Evolutionary conservation across 1,284 basidiomycete species (phyloP).

Genomic region (Trichosporon coremiiforme): DNA sequence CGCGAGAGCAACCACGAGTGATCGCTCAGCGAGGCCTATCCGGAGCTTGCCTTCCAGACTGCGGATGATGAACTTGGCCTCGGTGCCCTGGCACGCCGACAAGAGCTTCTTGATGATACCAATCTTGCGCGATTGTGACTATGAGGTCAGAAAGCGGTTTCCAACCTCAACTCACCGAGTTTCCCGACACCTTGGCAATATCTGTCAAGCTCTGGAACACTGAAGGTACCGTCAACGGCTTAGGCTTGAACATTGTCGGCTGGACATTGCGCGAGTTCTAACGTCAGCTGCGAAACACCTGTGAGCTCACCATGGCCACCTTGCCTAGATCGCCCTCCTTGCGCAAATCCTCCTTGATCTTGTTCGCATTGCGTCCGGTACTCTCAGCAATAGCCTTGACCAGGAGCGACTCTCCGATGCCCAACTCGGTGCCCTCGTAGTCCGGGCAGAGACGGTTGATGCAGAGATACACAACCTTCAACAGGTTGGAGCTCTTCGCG

Average conservation of each 20-base stretch:
- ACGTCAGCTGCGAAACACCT: background rate
- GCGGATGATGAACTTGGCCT: slow-evolving; percentile 94
- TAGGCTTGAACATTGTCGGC: slow-evolving; percentile 92
- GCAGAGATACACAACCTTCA: slow-evolving; percentile 92
- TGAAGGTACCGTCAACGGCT: slow-evolving; percentile 80
- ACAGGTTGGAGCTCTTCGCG: slow-evolving; percentile 65
- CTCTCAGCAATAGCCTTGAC: slow-evolving; percentile 95
- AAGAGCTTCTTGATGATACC: slow-evolving; percentile 93
- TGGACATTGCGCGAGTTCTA: slow-evolving; percentile 92
- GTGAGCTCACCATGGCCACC: slow-evolving; percentile 76
- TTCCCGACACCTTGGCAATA: slow-evolving; percentile 80
- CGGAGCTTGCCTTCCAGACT: slow-evolving; percentile 95
- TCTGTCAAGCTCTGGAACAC: slow-evolving; percentile 85
- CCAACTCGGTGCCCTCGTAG: slow-evolving; percentile 92
- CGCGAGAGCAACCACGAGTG: slow-evolving; percentile 82
- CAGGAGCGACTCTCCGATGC: slow-evolving; percentile 91
- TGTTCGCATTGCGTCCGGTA: slow-evolving; percentile 78
- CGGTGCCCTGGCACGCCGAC: slow-evolving; percentile 79
- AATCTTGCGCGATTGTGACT: slow-evolving; percentile 94
- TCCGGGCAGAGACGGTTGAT: slow-evolving; percentile 96
- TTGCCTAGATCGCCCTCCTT: slow-evolving; percentile 92
- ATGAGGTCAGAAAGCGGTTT: background rate
- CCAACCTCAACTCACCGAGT: slow-evolving; percentile 63
- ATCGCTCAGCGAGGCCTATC: slow-evolving; percentile 94
- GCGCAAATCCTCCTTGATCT: slow-evolving; percentile 90